Conservation (phyloP, 177 flowering plant genomes). For the Vitis hybrid region DNA sequence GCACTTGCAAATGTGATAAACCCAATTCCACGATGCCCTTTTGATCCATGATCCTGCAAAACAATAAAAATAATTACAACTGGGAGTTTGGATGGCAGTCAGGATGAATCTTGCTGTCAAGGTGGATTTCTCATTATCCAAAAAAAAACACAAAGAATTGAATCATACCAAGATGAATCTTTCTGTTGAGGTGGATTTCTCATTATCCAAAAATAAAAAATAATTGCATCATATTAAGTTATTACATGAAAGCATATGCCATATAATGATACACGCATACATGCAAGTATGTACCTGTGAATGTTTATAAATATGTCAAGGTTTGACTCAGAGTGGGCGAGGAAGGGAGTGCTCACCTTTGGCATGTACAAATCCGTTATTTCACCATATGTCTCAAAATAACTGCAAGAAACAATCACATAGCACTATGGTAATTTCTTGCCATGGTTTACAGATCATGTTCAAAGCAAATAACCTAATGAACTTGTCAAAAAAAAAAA, state of each 20-base stretch:
- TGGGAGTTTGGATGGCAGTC: too few relatives aligned
- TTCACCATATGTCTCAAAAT: constrained; percentile 95
- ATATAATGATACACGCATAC: not conserved
- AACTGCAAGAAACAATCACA: constrained; percentile 46
- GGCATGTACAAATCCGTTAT: constrained; percentile 99
- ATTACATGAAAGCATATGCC: not conserved
- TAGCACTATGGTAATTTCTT: not conserved
- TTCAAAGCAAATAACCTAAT: not conserved
- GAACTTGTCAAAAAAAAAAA: not conserved
- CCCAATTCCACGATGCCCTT: constrained; percentile 96
- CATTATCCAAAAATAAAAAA: too few relatives aligned
- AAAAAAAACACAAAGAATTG: not conserved
- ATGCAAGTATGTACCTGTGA: not conserved
- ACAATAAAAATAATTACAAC: not conserved
- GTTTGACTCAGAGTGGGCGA: not conserved
- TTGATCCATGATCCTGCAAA: constrained; percentile 82
- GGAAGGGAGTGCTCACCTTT: constrained; percentile 51
- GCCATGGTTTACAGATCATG: not conserved
- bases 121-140: too few relatives aligned
- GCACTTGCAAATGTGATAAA: constrained; percentile 88
- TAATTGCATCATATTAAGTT: too few relatives aligned
- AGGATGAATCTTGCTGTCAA: too few relatives aligned
- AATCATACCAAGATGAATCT: not conserved
- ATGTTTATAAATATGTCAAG: not conserved
- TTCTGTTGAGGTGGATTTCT: too few relatives aligned